Conservation (phyloP, 768 basidiomycete species). For the Phylloporus arenicola region DNA sequence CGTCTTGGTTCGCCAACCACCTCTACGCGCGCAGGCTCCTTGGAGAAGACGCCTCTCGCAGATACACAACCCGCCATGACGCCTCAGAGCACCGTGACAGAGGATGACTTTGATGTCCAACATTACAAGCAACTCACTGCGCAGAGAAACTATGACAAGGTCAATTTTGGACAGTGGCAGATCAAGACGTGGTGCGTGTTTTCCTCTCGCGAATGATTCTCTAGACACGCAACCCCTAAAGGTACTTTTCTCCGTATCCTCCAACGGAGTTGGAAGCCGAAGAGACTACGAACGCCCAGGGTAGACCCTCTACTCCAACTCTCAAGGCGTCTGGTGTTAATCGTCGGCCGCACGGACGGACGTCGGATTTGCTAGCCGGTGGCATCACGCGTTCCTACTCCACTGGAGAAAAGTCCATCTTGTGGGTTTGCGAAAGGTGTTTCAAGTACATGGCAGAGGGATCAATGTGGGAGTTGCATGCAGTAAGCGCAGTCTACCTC, state of each 20-base stretch:
- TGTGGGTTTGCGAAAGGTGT: conserved; percentile 90
- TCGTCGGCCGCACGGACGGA: conserved; percentile 64
- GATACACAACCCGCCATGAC: conserved; percentile 12
- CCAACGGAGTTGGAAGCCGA: conserved; percentile 62
- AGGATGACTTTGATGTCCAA: conserved; percentile 66
- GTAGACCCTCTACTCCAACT: conserved; percentile 21
- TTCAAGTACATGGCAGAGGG: conserved; percentile 94
- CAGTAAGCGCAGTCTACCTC: conserved; percentile 35
- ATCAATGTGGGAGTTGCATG: conserved; percentile 64
- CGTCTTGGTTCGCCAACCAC: conserved; percentile 13
- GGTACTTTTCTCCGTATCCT: conserved; percentile 95
- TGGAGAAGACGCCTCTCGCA: conserved; percentile 4
- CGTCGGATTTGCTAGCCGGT: conserved; percentile 66
- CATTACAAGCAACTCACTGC: conserved; percentile 63
- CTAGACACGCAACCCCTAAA: conserved; percentile 26
- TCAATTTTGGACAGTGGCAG: conserved; percentile 79
- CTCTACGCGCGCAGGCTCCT: conserved; percentile 24
- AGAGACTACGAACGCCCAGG: conserved; percentile 32
- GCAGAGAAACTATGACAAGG: conserved; percentile 80
- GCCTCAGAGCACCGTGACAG: conserved; percentile 43
- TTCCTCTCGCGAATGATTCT: not conserved
- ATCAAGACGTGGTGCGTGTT: conserved; percentile 79
- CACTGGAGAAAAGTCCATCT: conserved; percentile 42
- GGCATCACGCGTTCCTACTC: conserved; percentile 47
- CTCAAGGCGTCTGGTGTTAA: conserved; percentile 47